A percentile compares a stretch with the other conserved stretches of the same genome.
Conservation (phyloP, 371 early-diverging fungal genomes). For the Mucor indicus region DNA sequence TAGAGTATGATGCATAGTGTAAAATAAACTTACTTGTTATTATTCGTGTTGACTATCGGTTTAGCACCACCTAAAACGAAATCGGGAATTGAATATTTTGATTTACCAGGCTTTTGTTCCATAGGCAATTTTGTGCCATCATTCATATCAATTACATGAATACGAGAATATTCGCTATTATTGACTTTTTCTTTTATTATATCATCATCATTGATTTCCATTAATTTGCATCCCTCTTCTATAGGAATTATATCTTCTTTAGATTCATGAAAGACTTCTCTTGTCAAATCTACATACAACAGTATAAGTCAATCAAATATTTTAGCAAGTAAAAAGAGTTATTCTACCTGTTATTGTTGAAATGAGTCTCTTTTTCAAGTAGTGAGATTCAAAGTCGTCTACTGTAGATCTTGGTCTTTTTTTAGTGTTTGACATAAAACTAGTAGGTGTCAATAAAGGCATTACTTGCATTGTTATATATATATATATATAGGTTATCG, state of each 20-base stretch:
- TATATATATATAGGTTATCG: neutral
- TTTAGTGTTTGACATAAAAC: slow-evolving; percentile 2
- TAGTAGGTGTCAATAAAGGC: slow-evolving; percentile 15
- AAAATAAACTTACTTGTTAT: no score
- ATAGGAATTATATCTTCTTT: no score
- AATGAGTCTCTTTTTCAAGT: slow-evolving; percentile 16
- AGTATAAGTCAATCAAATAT: no score
- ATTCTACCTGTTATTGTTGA: slow-evolving; percentile 1
- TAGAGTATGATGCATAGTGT: no score
- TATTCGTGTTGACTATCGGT: no score
- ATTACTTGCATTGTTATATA: slow-evolving; percentile 13
- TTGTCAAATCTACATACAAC: no score
- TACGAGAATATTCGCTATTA: neutral
- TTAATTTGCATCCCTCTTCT: no score
- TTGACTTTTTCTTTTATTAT: neutral
- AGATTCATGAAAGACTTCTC: no score
- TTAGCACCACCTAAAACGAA: no score
- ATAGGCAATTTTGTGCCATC: slow-evolving; percentile 27
- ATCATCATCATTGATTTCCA: no score
- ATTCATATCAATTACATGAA: slow-evolving; percentile 21
- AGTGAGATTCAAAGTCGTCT: slow-evolving; percentile 16
- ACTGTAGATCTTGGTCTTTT: slow-evolving; percentile 13
- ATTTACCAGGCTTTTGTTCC: slow-evolving; percentile 28
- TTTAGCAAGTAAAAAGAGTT: neutral
- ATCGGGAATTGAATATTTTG: slow-evolving; percentile 29